Conservation (phyloP, 768 basidiomycete species). For the Tulasnella sp. region DNA sequence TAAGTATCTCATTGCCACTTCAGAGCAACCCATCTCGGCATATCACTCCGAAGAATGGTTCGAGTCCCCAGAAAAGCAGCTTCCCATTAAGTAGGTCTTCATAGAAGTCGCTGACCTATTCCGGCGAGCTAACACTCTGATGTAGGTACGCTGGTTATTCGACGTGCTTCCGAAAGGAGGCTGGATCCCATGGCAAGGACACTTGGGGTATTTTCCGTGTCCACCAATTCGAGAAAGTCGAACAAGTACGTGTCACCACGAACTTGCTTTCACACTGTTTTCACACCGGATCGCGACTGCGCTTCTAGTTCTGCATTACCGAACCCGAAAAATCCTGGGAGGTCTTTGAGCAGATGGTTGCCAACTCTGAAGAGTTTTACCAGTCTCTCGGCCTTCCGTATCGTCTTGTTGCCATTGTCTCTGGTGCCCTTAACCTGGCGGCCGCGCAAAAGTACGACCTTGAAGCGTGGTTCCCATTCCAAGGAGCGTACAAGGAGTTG, state of each 20-base stretch:
- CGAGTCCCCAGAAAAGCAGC: slow-evolving; percentile 80
- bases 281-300: background rate
- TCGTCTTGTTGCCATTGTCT: slow-evolving; percentile 88
- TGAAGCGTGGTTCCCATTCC: slow-evolving; percentile 99
- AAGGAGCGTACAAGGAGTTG: slow-evolving; percentile 90
- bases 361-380: slow-evolving; percentile 87
- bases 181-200: slow-evolving; percentile 92
- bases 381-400: slow-evolving; percentile 91
- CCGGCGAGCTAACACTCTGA: slow-evolving; percentile 56
- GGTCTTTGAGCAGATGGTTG: slow-evolving; percentile 87
- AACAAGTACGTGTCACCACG: slow-evolving; percentile 40
- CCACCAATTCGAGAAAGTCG: slow-evolving; percentile 98
- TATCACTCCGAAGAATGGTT: slow-evolving; percentile 98
- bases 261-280: background rate
- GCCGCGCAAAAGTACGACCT: slow-evolving; percentile 96
- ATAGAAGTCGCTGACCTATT: background rate
- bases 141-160: slow-evolving; percentile 43
- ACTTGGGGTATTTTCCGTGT: slow-evolving; percentile 99
- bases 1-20: slow-evolving; percentile 98
- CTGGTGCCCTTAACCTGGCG: slow-evolving; percentile 92
- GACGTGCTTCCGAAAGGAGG: slow-evolving; percentile 99
- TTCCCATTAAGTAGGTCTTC: slow-evolving; percentile 68
- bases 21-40: slow-evolving; percentile 96
- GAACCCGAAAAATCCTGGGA: slow-evolving; percentile 92
- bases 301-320: slow-evolving; percentile 81